phyloP scores from a whole-genome alignment of 495 filamentous ascomycete genomes.

The Daldinia concentrica region DNA sequence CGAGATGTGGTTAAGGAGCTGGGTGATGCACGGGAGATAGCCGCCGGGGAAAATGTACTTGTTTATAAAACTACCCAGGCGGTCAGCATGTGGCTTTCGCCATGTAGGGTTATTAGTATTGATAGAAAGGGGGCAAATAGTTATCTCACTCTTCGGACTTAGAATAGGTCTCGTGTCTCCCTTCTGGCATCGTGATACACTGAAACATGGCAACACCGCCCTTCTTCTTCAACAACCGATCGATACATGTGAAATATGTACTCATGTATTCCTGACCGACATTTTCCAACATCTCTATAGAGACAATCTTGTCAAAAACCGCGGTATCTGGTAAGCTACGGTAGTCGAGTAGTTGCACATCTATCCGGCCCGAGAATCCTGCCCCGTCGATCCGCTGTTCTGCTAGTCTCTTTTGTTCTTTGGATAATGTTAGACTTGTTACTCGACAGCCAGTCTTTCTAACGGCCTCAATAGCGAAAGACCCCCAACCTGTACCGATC shows the following conservation, averaged over 20 bases:
- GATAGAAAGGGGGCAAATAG: constrained; percentile 6
- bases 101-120: neutral
- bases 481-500: constrained; percentile 76
- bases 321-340: constrained; percentile 61
- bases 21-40: constrained; percentile 71
- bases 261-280: constrained; percentile 71
- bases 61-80: constrained; percentile 67
- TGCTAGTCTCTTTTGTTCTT: constrained; percentile 68
- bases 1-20: constrained; percentile 68
- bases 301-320: constrained; percentile 73
- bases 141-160: constrained; percentile 55
- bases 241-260: constrained; percentile 67
- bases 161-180: constrained; percentile 57
- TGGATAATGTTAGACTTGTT: constrained; percentile 68
- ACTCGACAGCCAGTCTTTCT: constrained; percentile 67
- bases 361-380: constrained; percentile 61
- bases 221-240: constrained; percentile 67
- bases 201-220: constrained; percentile 76
- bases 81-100: constrained; percentile 48
- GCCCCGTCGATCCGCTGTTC: constrained; percentile 65
- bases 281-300: constrained; percentile 80
- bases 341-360: constrained; percentile 70
- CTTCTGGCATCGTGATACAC: constrained; percentile 79
- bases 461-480: constrained; percentile 70
- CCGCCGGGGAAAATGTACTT: constrained; percentile 80